Conservation (phyloP, 2,329 filamentous ascomycete species). For the Rugonectria rugulosa region DNA sequence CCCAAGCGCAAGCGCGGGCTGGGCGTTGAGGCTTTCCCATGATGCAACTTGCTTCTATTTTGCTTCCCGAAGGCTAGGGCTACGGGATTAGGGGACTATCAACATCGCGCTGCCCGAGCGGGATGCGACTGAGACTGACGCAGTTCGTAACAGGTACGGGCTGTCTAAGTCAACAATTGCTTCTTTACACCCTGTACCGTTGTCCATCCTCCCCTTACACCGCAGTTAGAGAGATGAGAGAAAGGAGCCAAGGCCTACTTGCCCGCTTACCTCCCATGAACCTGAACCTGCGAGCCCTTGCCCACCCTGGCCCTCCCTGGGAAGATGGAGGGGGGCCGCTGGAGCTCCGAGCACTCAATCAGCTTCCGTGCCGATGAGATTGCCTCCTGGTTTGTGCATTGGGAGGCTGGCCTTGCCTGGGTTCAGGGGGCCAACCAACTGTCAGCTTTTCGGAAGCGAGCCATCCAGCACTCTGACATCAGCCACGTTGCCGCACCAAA, state of each 20-base stretch:
- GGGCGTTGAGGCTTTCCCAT: conserved; percentile 13
- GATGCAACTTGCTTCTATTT: not conserved
- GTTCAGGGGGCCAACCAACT: conserved; percentile 12
- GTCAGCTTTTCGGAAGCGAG: conserved; percentile 12
- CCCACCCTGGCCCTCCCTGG: conserved; percentile 1
- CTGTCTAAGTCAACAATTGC: conserved; percentile 1
- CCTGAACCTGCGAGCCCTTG: conserved; percentile 10
- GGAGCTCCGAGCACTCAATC: conserved; percentile 11
- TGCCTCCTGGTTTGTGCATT: not conserved
- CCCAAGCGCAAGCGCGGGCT: conserved; percentile 33
- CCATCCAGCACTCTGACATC: conserved; percentile 41
- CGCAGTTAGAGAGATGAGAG: conserved; percentile 2
- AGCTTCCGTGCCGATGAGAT: conserved; percentile 15
- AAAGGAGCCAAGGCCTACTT: conserved; percentile 12
- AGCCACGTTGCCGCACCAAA: conserved; percentile 36
- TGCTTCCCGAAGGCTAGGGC: too few relatives aligned
- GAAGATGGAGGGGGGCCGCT: conserved; percentile 17
- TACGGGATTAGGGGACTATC: too few relatives aligned
- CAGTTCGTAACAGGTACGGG: too few relatives aligned
- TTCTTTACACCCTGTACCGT: not conserved
- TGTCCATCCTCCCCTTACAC: not conserved
- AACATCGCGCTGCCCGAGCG: conserved; percentile 1
- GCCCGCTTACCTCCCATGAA: conserved; percentile 17
- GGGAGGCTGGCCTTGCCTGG: conserved; percentile 12
- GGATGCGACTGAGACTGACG: too few relatives aligned